Evolutionary conservation across 306 rosid genomes (phyloP).

Genomic region (Comarum palustre): DNA sequence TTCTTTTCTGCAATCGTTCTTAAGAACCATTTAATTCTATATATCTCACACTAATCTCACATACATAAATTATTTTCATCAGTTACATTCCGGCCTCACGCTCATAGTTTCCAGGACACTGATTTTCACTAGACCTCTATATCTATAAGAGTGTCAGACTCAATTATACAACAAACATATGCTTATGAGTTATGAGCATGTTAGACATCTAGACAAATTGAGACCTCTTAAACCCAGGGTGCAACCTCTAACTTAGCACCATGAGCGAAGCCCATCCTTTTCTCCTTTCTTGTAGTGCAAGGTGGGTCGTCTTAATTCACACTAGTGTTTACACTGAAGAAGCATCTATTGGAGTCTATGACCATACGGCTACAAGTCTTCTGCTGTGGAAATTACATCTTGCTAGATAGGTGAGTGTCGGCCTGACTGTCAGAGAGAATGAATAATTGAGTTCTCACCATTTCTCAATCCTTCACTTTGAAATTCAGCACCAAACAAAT

Average conservation of each 20-base stretch:
- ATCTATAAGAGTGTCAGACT: background rate
- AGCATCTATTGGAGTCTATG: background rate
- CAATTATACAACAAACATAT: constrained; percentile 5
- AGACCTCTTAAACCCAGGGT: background rate
- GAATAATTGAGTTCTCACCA: background rate
- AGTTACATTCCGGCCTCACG: background rate
- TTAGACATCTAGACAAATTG: constrained; percentile 10
- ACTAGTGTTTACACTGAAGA: constrained; percentile 7
- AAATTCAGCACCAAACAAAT: background rate
- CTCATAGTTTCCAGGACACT: constrained; percentile 1
- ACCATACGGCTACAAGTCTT: background rate
- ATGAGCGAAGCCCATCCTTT: constrained; percentile 8
- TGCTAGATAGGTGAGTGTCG: no score
- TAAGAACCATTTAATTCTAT: background rate
- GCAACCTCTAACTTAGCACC: constrained; percentile 1
- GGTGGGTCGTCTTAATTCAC: background rate
- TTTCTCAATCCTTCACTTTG: background rate
- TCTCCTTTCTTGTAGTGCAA: constrained; percentile 10
- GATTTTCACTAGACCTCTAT: constrained; percentile 1
- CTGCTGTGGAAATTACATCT: no score
- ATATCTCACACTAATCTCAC: background rate
- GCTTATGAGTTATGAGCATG: constrained; percentile 24
- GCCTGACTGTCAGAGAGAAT: background rate
- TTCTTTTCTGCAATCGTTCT: background rate
- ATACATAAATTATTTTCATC: no score